phyloP scores from a whole-genome alignment of 139 green algal genomes.

The Nannochloris sp. region DNA sequence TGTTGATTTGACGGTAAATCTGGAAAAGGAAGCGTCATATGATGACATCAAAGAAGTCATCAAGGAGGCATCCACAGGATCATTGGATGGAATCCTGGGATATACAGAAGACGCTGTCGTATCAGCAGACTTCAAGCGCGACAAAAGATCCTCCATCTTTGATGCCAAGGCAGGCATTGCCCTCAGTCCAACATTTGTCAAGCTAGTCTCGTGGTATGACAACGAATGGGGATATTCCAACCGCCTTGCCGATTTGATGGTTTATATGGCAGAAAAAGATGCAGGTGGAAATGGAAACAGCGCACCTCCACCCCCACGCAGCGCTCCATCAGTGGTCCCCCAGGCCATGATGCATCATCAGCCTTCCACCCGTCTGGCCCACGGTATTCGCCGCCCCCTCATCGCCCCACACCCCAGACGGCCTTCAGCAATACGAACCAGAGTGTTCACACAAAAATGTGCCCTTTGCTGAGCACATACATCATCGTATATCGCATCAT shows the following conservation, averaged over 20 bases:
- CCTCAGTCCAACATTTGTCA: slow-evolving; percentile 83
- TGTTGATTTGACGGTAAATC: slow-evolving; percentile 85
- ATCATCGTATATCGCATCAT: too few species aligned
- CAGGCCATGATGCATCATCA: too few species aligned
- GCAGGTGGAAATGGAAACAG: background rate
- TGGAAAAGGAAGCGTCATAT: slow-evolving; percentile 85
- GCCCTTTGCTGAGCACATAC: too few species aligned
- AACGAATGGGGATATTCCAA: slow-evolving; percentile 85
- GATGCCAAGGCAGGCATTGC: slow-evolving; percentile 85
- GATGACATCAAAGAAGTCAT: slow-evolving; percentile 82
- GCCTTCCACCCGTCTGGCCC: too few species aligned
- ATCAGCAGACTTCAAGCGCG: slow-evolving; percentile 78
- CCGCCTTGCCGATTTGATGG: slow-evolving; percentile 58
- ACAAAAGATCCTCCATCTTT: slow-evolving; percentile 74
- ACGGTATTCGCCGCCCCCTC: too few species aligned
- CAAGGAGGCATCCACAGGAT: slow-evolving; percentile 63
- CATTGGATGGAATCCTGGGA: slow-evolving; percentile 80
- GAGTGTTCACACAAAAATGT: too few species aligned
- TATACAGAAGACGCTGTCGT: slow-evolving; percentile 95
- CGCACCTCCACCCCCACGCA: too few species aligned
- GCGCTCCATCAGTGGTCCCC: too few species aligned
- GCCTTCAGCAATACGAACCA: too few species aligned
- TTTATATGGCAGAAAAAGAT: slow-evolving; percentile 35
- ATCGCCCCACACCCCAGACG: too few species aligned
- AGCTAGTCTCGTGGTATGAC: slow-evolving; percentile 95